Conservation (phyloP, 1,284 basidiomycete species). For the Boletellus deceptivus region DNA sequence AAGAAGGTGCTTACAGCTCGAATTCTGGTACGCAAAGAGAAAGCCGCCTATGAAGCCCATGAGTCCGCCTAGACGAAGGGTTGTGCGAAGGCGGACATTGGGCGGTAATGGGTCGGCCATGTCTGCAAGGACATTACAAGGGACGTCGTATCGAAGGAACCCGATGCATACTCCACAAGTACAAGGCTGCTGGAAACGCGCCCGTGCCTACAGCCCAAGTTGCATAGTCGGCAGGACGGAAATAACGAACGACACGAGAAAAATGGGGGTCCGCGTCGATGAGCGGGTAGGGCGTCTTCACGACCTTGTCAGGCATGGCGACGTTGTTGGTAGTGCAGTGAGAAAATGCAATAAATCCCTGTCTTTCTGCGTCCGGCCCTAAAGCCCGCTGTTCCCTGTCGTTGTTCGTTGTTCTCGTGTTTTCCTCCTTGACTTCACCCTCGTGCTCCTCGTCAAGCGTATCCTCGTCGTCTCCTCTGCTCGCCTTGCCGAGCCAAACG, state of each 20-base stretch:
- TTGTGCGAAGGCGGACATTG: conserved; percentile 33
- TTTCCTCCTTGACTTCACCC: conserved; percentile 14
- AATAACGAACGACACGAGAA: conserved; percentile 83
- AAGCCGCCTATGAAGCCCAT: conserved; percentile 87
- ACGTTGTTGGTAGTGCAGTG: conserved; percentile 11
- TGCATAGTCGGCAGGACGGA: conserved; percentile 87
- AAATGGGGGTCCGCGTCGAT: conserved; percentile 94
- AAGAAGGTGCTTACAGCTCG: conserved; percentile 61
- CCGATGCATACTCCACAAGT: conserved; percentile 62
- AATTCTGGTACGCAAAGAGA: conserved; percentile 90
- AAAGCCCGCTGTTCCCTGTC: conserved; percentile 23
- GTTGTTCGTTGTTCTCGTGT: conserved; percentile 15
- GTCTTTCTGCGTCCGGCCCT: conserved; percentile 28
- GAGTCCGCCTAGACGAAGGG: conserved; percentile 38
- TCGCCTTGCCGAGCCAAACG: conserved; percentile 7
- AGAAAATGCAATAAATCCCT: neutral
- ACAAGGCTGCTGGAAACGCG: conserved; percentile 74
- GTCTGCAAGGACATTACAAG: conserved; percentile 35
- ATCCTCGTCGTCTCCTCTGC: neutral
- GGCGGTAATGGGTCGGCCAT: conserved; percentile 42
- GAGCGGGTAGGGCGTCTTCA: conserved; percentile 75
- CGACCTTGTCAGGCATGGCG: conserved; percentile 69
- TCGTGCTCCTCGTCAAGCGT: conserved; percentile 10
- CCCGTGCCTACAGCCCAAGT: conserved; percentile 81
- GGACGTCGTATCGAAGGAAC: conserved; percentile 1